These are phyloP conservation scores for Sonneratia alba DNA, from an alignment of 345 rosid genomes.

Conservation along the genomic window DNA sequence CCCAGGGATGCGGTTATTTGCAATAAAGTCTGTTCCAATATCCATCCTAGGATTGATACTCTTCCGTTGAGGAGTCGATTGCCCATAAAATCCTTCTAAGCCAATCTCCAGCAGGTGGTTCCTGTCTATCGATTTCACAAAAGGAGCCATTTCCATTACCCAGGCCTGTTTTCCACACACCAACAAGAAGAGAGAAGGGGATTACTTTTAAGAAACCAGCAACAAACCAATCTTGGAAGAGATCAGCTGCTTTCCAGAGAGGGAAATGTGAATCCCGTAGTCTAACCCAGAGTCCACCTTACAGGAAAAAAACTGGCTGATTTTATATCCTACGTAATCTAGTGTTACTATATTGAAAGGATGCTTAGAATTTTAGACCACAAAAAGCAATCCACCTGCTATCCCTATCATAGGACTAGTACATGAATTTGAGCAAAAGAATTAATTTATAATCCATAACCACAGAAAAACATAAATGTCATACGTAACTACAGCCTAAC, in stretches of 20 bases:
- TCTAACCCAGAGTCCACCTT: background rate
- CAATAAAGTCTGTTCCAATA: slow-evolving; percentile 78
- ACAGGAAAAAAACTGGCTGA: background rate
- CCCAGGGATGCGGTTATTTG: slow-evolving; percentile 57
- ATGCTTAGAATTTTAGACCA: no score
- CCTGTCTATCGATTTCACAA: slow-evolving; percentile 62
- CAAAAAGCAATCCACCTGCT: no score
- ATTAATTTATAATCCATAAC: no score
- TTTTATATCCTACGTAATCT: background rate
- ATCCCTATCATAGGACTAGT: no score
- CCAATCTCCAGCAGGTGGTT: slow-evolving; percentile 83
- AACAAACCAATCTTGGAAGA: background rate
- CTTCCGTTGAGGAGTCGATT: slow-evolving; percentile 57
- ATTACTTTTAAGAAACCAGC: background rate
- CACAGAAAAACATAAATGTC: no score
- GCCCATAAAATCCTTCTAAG: slow-evolving; percentile 83
- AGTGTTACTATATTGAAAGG: background rate
- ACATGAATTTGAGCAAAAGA: no score
- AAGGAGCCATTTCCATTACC: slow-evolving; percentile 81
- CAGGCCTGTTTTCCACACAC: slow-evolving; percentile 45
- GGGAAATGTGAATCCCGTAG: background rate
- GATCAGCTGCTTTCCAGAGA: background rate
- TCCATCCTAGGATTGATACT: slow-evolving; percentile 56
- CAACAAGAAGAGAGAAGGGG: background rate
- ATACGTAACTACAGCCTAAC: no score